phyloP scores from a whole-genome alignment of 2,329 filamentous ascomycete genomes.

The Aspergillus tamarii region DNA sequence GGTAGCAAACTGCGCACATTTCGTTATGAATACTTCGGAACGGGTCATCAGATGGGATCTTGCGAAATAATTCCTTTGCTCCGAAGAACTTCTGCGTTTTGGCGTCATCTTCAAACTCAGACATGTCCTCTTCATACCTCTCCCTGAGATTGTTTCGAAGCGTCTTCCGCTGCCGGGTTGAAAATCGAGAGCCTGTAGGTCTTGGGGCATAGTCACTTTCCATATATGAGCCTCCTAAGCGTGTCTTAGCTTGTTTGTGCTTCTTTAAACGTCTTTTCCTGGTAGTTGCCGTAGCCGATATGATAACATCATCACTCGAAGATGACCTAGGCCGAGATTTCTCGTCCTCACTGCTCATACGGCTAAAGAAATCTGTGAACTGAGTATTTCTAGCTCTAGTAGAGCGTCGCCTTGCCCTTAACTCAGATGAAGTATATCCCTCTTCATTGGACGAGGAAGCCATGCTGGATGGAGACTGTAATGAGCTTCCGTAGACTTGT shows the following conservation, averaged over 20 bases:
- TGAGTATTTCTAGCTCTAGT: conserved; percentile 15
- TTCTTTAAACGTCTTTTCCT: conserved; percentile 20
- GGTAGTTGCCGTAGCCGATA: conserved; percentile 12
- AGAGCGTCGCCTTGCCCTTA: conserved; percentile 13
- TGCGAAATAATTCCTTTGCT: conserved; percentile 74
- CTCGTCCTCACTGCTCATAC: conserved; percentile 24
- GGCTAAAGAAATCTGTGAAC: conserved; percentile 25
- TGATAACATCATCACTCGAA: conserved; percentile 31
- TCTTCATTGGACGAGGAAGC: conserved; percentile 16
- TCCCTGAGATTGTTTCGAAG: conserved; percentile 50
- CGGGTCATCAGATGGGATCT: conserved; percentile 60
- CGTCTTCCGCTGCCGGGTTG: conserved; percentile 33
- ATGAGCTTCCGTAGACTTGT: conserved; percentile 9
- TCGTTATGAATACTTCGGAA: conserved; percentile 73
- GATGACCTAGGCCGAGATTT: conserved; percentile 4
- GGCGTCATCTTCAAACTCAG: conserved; percentile 52
- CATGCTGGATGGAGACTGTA: conserved; percentile 6
- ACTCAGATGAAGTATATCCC: conserved; percentile 12
- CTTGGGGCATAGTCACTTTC: conserved; percentile 17
- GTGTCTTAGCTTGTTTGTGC: conserved; percentile 13
- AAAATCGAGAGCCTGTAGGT: conserved; percentile 30
- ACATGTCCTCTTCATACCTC: conserved; percentile 39
- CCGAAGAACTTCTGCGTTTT: conserved; percentile 51
- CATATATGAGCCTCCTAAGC: conserved; percentile 11
- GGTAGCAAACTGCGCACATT: conserved; percentile 72